Base-by-base conservation (phyloP, 2,329 filamentous ascomycete genomes). In the Eutypa lata region DNA sequence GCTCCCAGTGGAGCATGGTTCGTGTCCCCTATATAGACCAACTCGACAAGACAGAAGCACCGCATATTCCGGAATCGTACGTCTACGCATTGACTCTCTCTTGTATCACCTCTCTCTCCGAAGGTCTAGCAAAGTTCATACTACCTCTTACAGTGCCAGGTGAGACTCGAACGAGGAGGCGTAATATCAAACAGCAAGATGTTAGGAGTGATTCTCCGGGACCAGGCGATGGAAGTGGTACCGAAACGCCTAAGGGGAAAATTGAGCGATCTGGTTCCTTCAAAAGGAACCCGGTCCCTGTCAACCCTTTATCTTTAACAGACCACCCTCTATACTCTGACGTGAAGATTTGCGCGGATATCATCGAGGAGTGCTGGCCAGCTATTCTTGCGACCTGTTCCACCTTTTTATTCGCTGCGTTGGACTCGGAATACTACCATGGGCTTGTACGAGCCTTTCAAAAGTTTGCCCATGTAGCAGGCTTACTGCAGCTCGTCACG, bases 361-460 rank as follows among this genome's bases (percentile, higher is more conserved):
- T 99, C 51, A 88, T 99, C 22, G 90, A 95, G 3, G 82, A 90
- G 60, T 97, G 93, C 68, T 99, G 94, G 94, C 94, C 94, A 46
- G 94, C 94, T 13, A 87, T 97, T 38, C 81, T 99, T 47, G 93
- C 94, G 1, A 94, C 91, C 2, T 97, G 91, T 63, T 99, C 94
- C 0, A 97, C 93, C 0, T 99, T 97, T 66, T 75, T 99, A 18
- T 95, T 96, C 66, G 90, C 94, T 28, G 86, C 93, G 0, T 76
- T 99, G 3, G 94, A 99, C 67, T 88, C 90, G 1, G 91, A 97
- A 50, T 97, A 94, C 62, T 99, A 97, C 63, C 92, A 97, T 60
- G 85, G 88, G 10, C 76, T 99, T 1, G 93, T 99, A 22, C 84
- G 94, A 59, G 90, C 93, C 0, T 96, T 97, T 61, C 94, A 99